Base-by-base conservation (phyloP, 2,329 filamentous ascomycete species). In the Emergomyces africanus region DNA sequence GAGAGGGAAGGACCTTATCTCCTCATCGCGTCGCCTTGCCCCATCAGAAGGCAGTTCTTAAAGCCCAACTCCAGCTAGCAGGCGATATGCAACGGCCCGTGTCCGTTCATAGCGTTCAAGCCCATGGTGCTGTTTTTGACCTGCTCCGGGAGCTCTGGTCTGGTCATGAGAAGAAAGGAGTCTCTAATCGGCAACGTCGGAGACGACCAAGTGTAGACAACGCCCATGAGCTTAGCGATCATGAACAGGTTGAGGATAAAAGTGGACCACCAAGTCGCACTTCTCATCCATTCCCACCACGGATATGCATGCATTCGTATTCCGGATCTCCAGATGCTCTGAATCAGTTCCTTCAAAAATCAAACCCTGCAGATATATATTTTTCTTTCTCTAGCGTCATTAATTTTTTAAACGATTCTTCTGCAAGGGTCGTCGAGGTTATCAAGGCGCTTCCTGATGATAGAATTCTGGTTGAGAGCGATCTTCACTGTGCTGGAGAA, bases 251-350 rank as follows among this genome's bases (percentile, higher is more conserved):
- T 15, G 62, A 63, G 37, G 59, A 67, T 49, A 59, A 55, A 57
- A 53, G 67, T 61, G 60, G 10, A 51, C 57, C 66, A 64, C 65
- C 15, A 33, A 30, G 30, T 2, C 37, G 15, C n/a, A 5, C 39
- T 5, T 44, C 77, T 0, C 84, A 80, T 61, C 86, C 88, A 0
- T 97, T 87, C 65, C 91, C 94, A 3, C 90, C 91, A 0, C 79
- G 91, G 9, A 86, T 97, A 69, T 99, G 94, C 69, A 82, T 99
- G 61, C 94, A 99, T 72, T 96, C 91, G 0, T 99, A 90, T 72
- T 95, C 88, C 54, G 92, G 90, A 0, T 81, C 86, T 5, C 78
- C 83, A 12, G 85, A 94, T 59, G 81, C 86, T 37, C 75, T 96
- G 42, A 85, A 82, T 64, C 90, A 90, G 70, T 97, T 96, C 67